Evolutionary conservation across 2,329 filamentous ascomycete genomes (phyloP).

Genomic region (Pseudogymnoascus verrucosus): DNA sequence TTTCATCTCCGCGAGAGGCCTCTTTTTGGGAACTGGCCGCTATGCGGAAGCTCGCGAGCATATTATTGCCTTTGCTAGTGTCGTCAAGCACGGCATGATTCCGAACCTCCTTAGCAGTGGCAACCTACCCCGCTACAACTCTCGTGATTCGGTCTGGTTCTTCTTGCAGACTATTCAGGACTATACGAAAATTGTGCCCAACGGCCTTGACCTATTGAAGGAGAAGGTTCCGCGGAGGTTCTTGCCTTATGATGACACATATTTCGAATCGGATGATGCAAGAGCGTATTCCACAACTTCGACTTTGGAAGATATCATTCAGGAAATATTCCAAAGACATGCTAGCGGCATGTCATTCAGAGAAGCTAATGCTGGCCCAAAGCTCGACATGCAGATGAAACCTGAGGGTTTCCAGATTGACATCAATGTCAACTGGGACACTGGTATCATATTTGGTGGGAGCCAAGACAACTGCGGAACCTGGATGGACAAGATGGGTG

Average conservation of each 20-base stretch:
- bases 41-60: slow-evolving; percentile 88
- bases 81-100: slow-evolving; percentile 97
- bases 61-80: slow-evolving; percentile 88
- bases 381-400: slow-evolving; percentile 88
- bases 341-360: slow-evolving; percentile 85
- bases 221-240: slow-evolving; percentile 77
- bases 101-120: slow-evolving; percentile 87
- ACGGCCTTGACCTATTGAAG: slow-evolving; percentile 65
- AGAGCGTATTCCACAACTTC: slow-evolving; percentile 80
- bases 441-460: slow-evolving; percentile 86
- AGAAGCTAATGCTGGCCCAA: slow-evolving; percentile 85
- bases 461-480: slow-evolving; percentile 94
- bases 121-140: slow-evolving; percentile 84
- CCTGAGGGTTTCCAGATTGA: slow-evolving; percentile 87
- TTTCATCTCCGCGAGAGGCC: slow-evolving; percentile 86
- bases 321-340: slow-evolving; percentile 88
- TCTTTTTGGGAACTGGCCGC: slow-evolving; percentile 85
- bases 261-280: slow-evolving; percentile 74
- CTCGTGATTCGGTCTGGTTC: slow-evolving; percentile 95
- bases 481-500: slow-evolving; percentile 99
- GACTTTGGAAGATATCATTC: slow-evolving; percentile 80
- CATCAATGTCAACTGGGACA: slow-evolving; percentile 84
- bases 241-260: slow-evolving; percentile 90
- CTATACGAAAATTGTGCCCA: slow-evolving; percentile 72
- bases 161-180: slow-evolving; percentile 95